Conservation (phyloP, 2,329 filamentous ascomycete genomes). For the Tolypocladium tundrense region DNA sequence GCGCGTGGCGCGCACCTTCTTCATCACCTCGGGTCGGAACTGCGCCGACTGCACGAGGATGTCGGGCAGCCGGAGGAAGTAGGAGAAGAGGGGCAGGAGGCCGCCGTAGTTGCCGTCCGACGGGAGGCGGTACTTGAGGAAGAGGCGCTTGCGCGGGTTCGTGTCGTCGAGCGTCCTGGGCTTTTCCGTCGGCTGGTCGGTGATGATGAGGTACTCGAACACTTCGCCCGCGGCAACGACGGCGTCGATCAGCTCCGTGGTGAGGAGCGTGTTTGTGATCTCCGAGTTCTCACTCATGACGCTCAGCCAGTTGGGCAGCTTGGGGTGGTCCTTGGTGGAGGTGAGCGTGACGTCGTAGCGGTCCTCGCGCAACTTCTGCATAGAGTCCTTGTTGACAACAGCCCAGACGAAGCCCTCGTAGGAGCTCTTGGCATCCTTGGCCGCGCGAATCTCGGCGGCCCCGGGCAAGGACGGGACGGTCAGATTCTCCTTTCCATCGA, state of each 20-base stretch:
- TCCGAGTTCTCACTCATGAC: conserved; percentile 97
- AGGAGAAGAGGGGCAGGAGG: conserved; percentile 65
- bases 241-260: conserved; percentile 74
- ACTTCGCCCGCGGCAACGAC: conserved; percentile 65
- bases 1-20: conserved; percentile 70
- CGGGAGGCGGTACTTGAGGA: conserved; percentile 64
- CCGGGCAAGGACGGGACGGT: conserved; percentile 59
- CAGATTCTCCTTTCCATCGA: conserved; percentile 81
- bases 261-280: conserved; percentile 79
- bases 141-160: conserved; percentile 73
- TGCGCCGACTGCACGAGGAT: conserved; percentile 64
- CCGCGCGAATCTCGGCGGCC: conserved; percentile 37
- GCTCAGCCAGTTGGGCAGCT: conserved; percentile 81
- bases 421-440: conserved; percentile 50
- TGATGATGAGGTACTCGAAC: conserved; percentile 80
- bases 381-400: conserved; percentile 86
- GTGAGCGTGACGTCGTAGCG: conserved; percentile 93
- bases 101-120: conserved; percentile 50
- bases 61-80: conserved; percentile 80
- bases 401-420: conserved; percentile 94
- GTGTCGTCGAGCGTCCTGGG: conserved; percentile 80
- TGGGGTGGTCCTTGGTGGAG: conserved; percentile 81
- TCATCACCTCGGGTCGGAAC: conserved; percentile 83
- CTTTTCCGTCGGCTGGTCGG: conserved; percentile 81
- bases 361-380: conserved; percentile 83